A percentile compares a stretch with the other conserved stretches of the same genome.
Evolutionary conservation across 805 yeast genomes (phyloP).

Genomic region (Saccharomycopsis malanga): DNA sequence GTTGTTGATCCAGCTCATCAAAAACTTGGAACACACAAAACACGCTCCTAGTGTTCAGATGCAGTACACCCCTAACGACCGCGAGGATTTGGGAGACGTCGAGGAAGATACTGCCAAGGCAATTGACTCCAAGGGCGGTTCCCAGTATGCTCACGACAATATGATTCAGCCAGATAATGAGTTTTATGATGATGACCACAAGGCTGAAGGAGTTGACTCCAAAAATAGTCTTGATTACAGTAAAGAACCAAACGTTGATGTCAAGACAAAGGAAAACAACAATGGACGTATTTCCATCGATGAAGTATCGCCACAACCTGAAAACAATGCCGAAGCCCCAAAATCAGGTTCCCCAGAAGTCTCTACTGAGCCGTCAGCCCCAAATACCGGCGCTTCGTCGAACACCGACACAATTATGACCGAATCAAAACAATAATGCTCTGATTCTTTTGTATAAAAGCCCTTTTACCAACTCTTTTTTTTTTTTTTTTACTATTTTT

Average conservation of each 20-base stretch:
- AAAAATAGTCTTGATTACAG: constrained; percentile 8
- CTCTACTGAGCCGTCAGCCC: too few relatives aligned
- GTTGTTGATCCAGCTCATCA: constrained; percentile 66
- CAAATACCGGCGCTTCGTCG: too few relatives aligned
- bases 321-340: too few relatives aligned
- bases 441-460: too few relatives aligned
- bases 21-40: constrained; percentile 80
- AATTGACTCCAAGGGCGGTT: constrained; percentile 86
- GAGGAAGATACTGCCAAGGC: constrained; percentile 78
- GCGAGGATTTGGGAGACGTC: constrained; percentile 80
- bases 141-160: constrained; percentile 75
- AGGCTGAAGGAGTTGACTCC: constrained; percentile 30
- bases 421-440: too few relatives aligned
- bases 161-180: constrained; percentile 67
- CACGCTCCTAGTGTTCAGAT: constrained; percentile 97
- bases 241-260: background rate
- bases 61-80: constrained; percentile 81
- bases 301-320: constrained; percentile 4
- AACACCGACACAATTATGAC: too few relatives aligned
- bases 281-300: constrained; percentile 10
- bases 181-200: constrained; percentile 61
- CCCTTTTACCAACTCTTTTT: too few relatives aligned
- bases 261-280: background rate
- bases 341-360: too few relatives aligned
- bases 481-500: too few relatives aligned